These are phyloP conservation scores for Cutaneotrichosporon spelunceum DNA, from an alignment of 1,284 basidiomycete genomes.

Conservation along the genomic window DNA sequence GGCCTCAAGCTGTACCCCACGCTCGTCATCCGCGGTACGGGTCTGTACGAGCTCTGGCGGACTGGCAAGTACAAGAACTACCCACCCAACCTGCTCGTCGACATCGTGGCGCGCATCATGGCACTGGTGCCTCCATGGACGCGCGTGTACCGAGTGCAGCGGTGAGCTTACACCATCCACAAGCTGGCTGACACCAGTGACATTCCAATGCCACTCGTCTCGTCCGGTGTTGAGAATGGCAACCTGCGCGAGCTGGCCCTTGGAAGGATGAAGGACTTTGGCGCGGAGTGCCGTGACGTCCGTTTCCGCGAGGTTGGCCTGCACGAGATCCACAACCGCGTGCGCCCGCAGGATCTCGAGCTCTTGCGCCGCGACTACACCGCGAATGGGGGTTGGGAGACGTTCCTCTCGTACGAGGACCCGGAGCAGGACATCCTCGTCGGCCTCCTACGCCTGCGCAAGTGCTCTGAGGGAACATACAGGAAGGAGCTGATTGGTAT, in stretches of 20 bases:
- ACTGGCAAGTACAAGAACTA: slow-evolving; percentile 99
- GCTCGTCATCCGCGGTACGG: slow-evolving; percentile 95
- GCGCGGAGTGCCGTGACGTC: slow-evolving; percentile 94
- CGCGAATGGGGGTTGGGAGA: slow-evolving; percentile 99
- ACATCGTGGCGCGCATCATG: slow-evolving; percentile 92
- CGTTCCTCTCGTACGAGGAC: slow-evolving; percentile 98
- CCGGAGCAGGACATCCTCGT: slow-evolving; percentile 95
- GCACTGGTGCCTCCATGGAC: slow-evolving; percentile 99
- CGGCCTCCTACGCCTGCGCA: slow-evolving; percentile 84
- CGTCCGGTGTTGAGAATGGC: slow-evolving; percentile 96
- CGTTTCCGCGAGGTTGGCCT: slow-evolving; percentile 97
- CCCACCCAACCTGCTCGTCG: slow-evolving; percentile 94
- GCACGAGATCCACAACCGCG: slow-evolving; percentile 98
- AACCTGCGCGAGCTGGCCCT: slow-evolving; percentile 94
- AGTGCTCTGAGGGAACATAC: slow-evolving; percentile 95
- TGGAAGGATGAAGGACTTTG: slow-evolving; percentile 98
- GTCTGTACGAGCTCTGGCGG: slow-evolving; percentile 93
- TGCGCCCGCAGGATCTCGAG: slow-evolving; percentile 92
- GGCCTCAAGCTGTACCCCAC: slow-evolving; percentile 99
- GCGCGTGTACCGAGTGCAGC: slow-evolving; percentile 93
- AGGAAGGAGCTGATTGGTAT: slow-evolving; percentile 82
- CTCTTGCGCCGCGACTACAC: slow-evolving; percentile 95
- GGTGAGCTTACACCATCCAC: slow-evolving; percentile 55
- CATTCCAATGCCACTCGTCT: slow-evolving; percentile 90
- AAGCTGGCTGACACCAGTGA: slow-evolving; percentile 59